Base-by-base conservation (phyloP, 495 filamentous ascomycete genomes). In the Xylaria flabelliformis region DNA sequence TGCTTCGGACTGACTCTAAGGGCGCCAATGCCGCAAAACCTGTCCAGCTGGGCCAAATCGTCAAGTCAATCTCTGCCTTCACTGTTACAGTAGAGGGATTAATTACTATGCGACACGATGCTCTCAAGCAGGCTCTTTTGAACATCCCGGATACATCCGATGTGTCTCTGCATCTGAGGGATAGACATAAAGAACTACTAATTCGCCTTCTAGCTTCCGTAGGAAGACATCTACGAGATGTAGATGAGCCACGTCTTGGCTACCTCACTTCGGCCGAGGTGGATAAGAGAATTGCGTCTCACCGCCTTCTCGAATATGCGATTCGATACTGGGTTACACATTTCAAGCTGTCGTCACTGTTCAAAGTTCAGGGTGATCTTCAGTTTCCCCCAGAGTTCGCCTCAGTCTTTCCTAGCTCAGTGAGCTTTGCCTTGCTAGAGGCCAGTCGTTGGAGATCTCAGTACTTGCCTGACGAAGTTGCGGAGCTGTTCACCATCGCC, bases 111-210 rank as follows among this genome's bases (percentile, higher is more conserved):
- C 48, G 65, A 41, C 65, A 67, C 15, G 65, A 67, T 17, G 65
- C 36, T 32, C 3, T 67, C 21, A 67, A 67, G 29, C 65, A 67
- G 50, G 65, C 65, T 41, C 32, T 67, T 13, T 19, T 67, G 1
- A 67, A 67, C 19, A 67, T 67, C n/a, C 48, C 65, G n/a, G 65
- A 67, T 67, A 67, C 4, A 2, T 67, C 65, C 4, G 50, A 67
- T 56, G 32, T 56, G 15, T 67, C 65, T 17, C 36, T 67, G 0
- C 65, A 67, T 34, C 50, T 67, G 21, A 67, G 44, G 36, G 65
- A 67, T 8, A 55, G 65, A 42, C 65, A 67, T 15, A 67, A 67
- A 36, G 65, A 67, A 29, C 50, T 67, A 4, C 65, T 67, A 3
- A 10, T 55, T 10, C 65, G 65, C n/a, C 65, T 67, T 55, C n/a